Base-by-base conservation (phyloP, 371 early-diverging fungal genomes). In the Mucor lusitanicus region DNA sequence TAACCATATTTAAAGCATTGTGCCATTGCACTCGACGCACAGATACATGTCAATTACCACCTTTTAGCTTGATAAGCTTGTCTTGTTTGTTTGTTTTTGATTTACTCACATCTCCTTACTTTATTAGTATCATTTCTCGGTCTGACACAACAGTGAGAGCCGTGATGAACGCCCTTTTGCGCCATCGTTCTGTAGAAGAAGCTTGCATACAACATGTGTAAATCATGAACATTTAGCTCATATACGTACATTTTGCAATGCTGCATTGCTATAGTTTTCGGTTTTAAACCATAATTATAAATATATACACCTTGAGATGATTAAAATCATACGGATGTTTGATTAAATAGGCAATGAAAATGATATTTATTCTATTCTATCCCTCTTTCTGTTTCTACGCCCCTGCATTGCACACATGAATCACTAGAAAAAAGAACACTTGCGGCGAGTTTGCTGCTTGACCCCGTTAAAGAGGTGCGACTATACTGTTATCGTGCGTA, bases 271-370 rank as follows among this genome's bases (percentile, higher is more conserved):
- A 25, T 53, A 8, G 13, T 55, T 55, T 32, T 55, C 32, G 55
- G 55, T 32, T 32, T 55, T 55, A 55, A n/a, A 23, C n/a, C 55
- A 17, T 55, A 32, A 55, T 30, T n/a, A n/a, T n/a, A n/a, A n/a
- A n/a, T n/a, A n/a, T 55, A 55, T 55, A n/a, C 32, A 27, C 55
- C 15, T n/a, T 7, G 6, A 27, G 8, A 50, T 27, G 11, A 50
- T 50, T 6, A 23, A 12, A 50, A 9, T 50, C 23, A 21, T 48
- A 53, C 54, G 63, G 63, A 25, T 25, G 32, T 9, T 35, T 53
- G 63, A 63, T 53, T 7, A 63, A 63, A 63, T 54, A 63, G 63
- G 63, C 28, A 63, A 63, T 50, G 27, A 63, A 54, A 50, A 39
- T 35, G 50, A 50, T 23, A 50, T 50, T 50, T 50, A 11, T 53